Percentiles rank a stretch among this genome's conserved stretches.
These are phyloP conservation scores for Claviceps pusilla DNA, from an alignment of 2,329 filamentous ascomycete species.

Conservation along the genomic window DNA sequence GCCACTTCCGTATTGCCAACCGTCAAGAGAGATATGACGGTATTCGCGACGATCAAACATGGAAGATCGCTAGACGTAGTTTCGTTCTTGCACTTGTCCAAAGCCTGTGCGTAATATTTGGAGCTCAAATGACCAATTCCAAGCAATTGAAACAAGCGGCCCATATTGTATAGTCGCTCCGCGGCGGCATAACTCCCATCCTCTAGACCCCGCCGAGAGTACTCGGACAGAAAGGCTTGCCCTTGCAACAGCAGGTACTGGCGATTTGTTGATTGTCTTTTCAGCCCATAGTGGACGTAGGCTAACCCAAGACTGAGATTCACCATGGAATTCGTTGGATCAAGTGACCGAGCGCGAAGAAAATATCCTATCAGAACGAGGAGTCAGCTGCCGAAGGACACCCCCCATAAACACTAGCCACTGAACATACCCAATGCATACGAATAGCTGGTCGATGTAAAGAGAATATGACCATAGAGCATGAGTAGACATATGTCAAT, in stretches of 20 bases:
- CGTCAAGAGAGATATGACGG: slow-evolving; percentile 16
- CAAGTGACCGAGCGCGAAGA: slow-evolving; percentile 58
- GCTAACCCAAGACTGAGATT: slow-evolving; percentile 68
- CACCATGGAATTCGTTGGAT: slow-evolving; percentile 62
- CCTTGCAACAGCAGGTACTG: slow-evolving; percentile 81
- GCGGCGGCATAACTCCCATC: slow-evolving; percentile 8
- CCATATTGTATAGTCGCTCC: slow-evolving; percentile 25
- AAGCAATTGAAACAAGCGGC: slow-evolving; percentile 23
- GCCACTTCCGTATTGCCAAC: slow-evolving; percentile 16
- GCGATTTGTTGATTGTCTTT: slow-evolving; percentile 77
- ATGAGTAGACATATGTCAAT: slow-evolving; percentile 72
- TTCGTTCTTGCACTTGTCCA: slow-evolving; percentile 5
- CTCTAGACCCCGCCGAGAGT: slow-evolving; percentile 11
- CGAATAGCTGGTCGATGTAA: slow-evolving; percentile 67
- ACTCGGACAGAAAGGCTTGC: slow-evolving; percentile 54
- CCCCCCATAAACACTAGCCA: neutral
- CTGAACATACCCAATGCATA: slow-evolving; percentile 51
- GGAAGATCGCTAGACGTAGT: slow-evolving; percentile 12
- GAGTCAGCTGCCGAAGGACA: slow-evolving; percentile 1
- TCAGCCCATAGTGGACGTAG: slow-evolving; percentile 80
- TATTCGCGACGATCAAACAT: slow-evolving; percentile 18
- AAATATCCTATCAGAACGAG: slow-evolving; percentile 50
- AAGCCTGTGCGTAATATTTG: slow-evolving; percentile 46
- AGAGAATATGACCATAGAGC: slow-evolving; percentile 81
- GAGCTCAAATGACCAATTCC: slow-evolving; percentile 42